phyloP scores from a whole-genome alignment of 225 moss, liverwort and hornwort genomes.

The Marchantia polymorpha region DNA sequence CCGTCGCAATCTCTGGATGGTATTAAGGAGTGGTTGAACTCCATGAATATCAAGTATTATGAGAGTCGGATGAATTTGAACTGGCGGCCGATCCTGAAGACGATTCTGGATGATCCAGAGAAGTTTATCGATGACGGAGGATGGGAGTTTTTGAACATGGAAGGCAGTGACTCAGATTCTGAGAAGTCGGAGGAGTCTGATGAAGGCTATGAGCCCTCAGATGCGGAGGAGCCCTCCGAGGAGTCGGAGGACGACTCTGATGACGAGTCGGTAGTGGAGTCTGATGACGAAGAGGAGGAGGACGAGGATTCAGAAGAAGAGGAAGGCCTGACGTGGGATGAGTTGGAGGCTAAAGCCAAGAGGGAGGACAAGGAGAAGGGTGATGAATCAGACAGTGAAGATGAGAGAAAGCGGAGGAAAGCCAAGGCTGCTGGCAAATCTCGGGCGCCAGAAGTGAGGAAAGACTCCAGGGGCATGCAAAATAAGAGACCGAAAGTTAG shows the following conservation, averaged over 20 bases:
- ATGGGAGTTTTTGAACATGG: conserved; percentile 98
- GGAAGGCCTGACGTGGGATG: conserved; percentile 97
- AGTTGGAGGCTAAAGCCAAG: conserved; percentile 85
- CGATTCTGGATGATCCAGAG: conserved; percentile 92
- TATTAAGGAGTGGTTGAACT: conserved; percentile 99
- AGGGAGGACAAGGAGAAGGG: conserved; percentile 93
- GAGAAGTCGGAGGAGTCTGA: conserved; percentile 98
- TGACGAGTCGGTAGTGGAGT: conserved; percentile 96
- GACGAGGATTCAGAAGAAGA: conserved; percentile 94
- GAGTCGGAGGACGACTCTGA: conserved; percentile 77
- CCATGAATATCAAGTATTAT: conserved; percentile 99
- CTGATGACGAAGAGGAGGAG: conserved; percentile 89
- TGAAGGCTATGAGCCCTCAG: conserved; percentile 94
- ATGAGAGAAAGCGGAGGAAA: conserved; percentile 75
- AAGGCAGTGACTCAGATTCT: conserved; percentile 95
- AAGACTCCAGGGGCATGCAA: conserved; percentile 48
- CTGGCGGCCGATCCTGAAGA: conserved; percentile 97
- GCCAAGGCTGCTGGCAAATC: conserved; percentile 74
- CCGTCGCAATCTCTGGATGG: conserved; percentile 91
- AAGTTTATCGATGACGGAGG: conserved; percentile 98
- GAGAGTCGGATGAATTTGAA: conserved; percentile 99
- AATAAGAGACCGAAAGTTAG: conserved; percentile 78
- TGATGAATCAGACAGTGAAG: conserved; percentile 94
- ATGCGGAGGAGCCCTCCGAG: conserved; percentile 88
- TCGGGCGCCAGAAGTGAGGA: conserved; percentile 71